A percentile compares a stretch with the other conserved stretches of the same genome.
Evolutionary conservation across 108 stramenopile species (phyloP).

Genomic region (Aurantiochytrium sp.): DNA sequence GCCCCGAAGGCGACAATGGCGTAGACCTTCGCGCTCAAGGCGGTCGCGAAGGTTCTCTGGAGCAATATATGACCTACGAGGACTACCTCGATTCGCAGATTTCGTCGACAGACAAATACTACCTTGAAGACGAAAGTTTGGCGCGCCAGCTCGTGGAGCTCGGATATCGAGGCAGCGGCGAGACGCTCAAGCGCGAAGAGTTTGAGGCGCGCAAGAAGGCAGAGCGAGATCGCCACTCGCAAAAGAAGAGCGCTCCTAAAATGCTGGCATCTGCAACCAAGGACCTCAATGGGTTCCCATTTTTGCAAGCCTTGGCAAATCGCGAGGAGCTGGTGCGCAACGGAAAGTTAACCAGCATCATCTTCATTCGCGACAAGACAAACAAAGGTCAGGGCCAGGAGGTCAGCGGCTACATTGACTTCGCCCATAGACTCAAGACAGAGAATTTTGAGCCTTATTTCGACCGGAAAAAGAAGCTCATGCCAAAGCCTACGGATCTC

Average conservation of each 20-base stretch:
- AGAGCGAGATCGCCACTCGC: slow-evolving; percentile 43
- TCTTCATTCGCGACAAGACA: slow-evolving; percentile 54
- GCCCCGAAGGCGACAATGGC: background rate
- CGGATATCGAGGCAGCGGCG: slow-evolving; percentile 53
- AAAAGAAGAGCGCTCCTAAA: slow-evolving; percentile 51
- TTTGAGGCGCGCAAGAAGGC: slow-evolving; percentile 58
- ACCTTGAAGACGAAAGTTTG: slow-evolving; percentile 55
- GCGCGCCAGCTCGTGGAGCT: slow-evolving; percentile 63
- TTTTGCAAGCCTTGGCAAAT: slow-evolving; percentile 49
- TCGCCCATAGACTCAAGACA: slow-evolving; percentile 48
- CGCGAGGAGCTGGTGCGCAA: slow-evolving; percentile 61
- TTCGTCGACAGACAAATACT: slow-evolving; percentile 59
- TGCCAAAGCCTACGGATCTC: slow-evolving; percentile 50
- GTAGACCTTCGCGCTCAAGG: background rate
- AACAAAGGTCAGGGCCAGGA: slow-evolving; percentile 45
- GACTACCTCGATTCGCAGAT: slow-evolving; percentile 61
- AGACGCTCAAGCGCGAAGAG: slow-evolving; percentile 55
- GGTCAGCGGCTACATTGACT: slow-evolving; percentile 56
- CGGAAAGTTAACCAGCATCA: slow-evolving; percentile 55
- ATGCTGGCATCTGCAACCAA: slow-evolving; percentile 45
- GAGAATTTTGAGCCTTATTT: slow-evolving; percentile 60
- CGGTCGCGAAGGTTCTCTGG: background rate
- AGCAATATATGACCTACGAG: slow-evolving; percentile 50
- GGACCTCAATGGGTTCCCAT: slow-evolving; percentile 26
- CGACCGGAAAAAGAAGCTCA: slow-evolving; percentile 39